Evolutionary conservation across 2,329 filamentous ascomycete genomes (phyloP).

Genomic region (Venturia nashicola): DNA sequence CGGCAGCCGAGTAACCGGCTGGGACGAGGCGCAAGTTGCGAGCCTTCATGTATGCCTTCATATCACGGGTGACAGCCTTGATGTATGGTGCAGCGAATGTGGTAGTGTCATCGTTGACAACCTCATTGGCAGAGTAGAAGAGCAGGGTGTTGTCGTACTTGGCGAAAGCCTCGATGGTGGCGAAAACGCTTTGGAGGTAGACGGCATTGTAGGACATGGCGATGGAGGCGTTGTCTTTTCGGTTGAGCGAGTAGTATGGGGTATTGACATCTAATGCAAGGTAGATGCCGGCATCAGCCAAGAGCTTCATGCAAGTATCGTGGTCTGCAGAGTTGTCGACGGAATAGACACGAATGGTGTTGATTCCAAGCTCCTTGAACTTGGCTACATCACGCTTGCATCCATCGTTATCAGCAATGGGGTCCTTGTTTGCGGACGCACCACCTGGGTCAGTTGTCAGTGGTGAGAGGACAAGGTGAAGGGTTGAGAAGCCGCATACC

Average conservation of each 20-base stretch:
- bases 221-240: constrained; percentile 22
- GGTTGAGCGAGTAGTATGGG: constrained; percentile 81
- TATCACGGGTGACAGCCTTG: constrained; percentile 62
- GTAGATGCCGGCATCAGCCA: constrained; percentile 81
- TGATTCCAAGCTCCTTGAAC: constrained; percentile 78
- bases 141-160: constrained; percentile 79
- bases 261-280: constrained; percentile 85
- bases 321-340: constrained; percentile 78
- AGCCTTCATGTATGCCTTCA: constrained; percentile 70
- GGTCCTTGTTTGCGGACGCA: constrained; percentile 40
- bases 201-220: constrained; percentile 23
- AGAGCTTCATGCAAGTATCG: constrained; percentile 70
- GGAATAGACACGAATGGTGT: constrained; percentile 85
- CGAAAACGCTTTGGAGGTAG: constrained; percentile 78
- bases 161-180: constrained; percentile 73
- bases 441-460: constrained; percentile 1
- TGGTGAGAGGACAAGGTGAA: not conserved
- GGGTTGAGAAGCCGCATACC: constrained; percentile 19
- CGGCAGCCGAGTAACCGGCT: constrained; percentile 73
- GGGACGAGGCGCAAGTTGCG: constrained; percentile 57
- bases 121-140: constrained; percentile 72
- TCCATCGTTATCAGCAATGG: constrained; percentile 55
- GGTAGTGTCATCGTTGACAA: constrained; percentile 53
- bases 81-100: constrained; percentile 56
- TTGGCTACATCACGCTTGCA: constrained; percentile 71